Evolutionary conservation across 768 basidiomycete species (phyloP), one percentile per base, ranked within the genome.

Genomic region (Amanita phalloides): DNA sequence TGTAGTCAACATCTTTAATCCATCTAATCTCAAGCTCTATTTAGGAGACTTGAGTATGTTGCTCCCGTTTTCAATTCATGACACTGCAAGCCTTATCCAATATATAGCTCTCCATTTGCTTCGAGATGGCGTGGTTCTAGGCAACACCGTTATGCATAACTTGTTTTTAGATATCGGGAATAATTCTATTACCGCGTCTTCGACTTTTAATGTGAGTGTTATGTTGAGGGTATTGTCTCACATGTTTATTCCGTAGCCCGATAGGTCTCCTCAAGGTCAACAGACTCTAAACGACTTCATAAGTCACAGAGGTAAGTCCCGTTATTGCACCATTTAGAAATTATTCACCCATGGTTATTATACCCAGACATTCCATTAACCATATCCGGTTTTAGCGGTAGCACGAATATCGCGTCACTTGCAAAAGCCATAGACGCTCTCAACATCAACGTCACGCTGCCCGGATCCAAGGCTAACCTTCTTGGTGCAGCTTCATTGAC

Each of bases 241-340:
- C 26, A 33, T n/a, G 2, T 6, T 30, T 45, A 25, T 26, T 36
- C 23, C 57, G 23, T 53, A 84, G 77, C 74, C 85, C 6, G 86
- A 86, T 61, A 68, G 67, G 28, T 82, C 68, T 52, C 74, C 77
- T 0, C 69, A 80, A 60, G 84, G 82, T 28, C 63, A 70, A 45
- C 70, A 81, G 56, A 85, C 84, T 1, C 69, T 89, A 30, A 74
- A 79, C 49, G 77, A 86, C 35, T 88, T 87, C 58, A 76, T 86
- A 41, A 75, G 78, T 11, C 74, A 78, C 46, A 76, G 72, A 57
- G 77, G 81, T 77, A 49, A 35, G 64, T 30, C 9, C 9, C 23
- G 1, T 48, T 14, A 53, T 45, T 13, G 13, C 14, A 17, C n/a
- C 3, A 36, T 23, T 32, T 4, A 21, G 3, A 26, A n/a, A 6